Evolutionary conservation across 441 rosid species (phyloP), one percentile per base, ranked within the genome.

Genomic region (Biscutella laevigata): DNA sequence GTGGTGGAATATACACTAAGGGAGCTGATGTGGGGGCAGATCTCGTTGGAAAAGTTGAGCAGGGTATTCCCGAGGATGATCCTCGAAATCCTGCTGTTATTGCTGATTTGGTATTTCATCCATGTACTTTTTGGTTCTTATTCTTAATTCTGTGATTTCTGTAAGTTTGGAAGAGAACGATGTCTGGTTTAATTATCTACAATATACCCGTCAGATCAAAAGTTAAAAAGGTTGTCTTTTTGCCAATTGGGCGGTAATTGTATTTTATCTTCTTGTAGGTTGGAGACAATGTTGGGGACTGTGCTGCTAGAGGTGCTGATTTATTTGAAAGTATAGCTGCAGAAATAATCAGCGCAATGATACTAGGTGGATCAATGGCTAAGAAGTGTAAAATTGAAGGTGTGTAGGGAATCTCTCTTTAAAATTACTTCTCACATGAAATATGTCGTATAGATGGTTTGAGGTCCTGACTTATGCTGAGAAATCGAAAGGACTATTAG

Each of bases 21-120:
- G 99, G 97, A 36, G 99, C 99, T 78, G 99, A 92, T 77, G 99
- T 92, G 46, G 99, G 99, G 51, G 99, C 99, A 57, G 99, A 92
- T 69, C 92, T 92, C 16, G 97, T 92, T 49, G 99, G 99, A 59
- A 92, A 88, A 88, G 92, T 92, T 29, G 99, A 92, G 72, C 95
- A 88, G 77, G 99, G 97, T 50, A 92, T 92, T 68, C 99, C 97
- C 5, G 97, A 88, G 76, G 99, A 92, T 73, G 97, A 92, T 80
- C 99, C 99, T 47, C 79, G 99, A 60, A 92, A 92, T 71, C 97
- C 99, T 62, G 99, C 99, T 10, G 99, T 92, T 43, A 88, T 92
- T 61, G 97, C 99, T 47, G 99, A 92, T 81, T 71, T 88, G 97
- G 99, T 92, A 86, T 46, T 48, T 55, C 7, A 37, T 57, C 51